Evolutionary conservation across 2,329 filamentous ascomycete genomes (phyloP).

Genomic region (Claviceps digitariae): DNA sequence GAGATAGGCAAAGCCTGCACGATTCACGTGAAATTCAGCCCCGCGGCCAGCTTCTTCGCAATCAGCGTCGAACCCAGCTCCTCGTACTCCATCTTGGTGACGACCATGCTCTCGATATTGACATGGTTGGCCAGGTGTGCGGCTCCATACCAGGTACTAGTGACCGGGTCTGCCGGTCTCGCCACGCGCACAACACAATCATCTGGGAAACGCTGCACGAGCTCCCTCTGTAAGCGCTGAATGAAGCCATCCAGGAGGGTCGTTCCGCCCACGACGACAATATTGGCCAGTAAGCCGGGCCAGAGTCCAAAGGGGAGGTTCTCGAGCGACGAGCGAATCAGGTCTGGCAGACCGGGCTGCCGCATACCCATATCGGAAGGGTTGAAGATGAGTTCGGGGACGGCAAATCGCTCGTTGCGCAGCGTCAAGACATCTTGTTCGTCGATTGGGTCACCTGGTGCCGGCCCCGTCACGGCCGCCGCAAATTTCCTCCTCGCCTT

Average conservation of each 20-base stretch:
- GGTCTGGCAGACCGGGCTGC: conserved; percentile 68
- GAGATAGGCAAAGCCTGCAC: background rate
- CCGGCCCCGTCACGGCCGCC: conserved; percentile 12
- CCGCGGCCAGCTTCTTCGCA: conserved; percentile 50
- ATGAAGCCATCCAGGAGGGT: conserved; percentile 68
- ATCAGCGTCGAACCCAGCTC: conserved; percentile 70
- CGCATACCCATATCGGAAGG: conserved; percentile 75
- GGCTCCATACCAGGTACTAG: conserved; percentile 76
- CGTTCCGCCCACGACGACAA: conserved; percentile 82
- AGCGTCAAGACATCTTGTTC: conserved; percentile 84
- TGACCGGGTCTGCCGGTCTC: conserved; percentile 57
- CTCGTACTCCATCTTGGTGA: conserved; percentile 84
- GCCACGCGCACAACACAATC: conserved; percentile 68
- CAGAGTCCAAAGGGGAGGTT: conserved; percentile 69
- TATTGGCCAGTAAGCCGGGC: conserved; percentile 72
- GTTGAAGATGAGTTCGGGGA: conserved; percentile 81
- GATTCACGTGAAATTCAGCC: conserved; percentile 4
- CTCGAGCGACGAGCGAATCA: conserved; percentile 67
- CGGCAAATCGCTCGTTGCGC: conserved; percentile 80
- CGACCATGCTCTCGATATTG: conserved; percentile 51
- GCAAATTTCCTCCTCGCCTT: conserved; percentile 30
- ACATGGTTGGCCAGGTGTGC: conserved; percentile 59
- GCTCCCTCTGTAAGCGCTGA: conserved; percentile 61
- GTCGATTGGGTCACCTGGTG: conserved; percentile 21
- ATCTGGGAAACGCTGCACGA: conserved; percentile 57